phyloP scores from a whole-genome alignment of 108 stramenopile species.

The Cyclostephanos tholiformis region DNA sequence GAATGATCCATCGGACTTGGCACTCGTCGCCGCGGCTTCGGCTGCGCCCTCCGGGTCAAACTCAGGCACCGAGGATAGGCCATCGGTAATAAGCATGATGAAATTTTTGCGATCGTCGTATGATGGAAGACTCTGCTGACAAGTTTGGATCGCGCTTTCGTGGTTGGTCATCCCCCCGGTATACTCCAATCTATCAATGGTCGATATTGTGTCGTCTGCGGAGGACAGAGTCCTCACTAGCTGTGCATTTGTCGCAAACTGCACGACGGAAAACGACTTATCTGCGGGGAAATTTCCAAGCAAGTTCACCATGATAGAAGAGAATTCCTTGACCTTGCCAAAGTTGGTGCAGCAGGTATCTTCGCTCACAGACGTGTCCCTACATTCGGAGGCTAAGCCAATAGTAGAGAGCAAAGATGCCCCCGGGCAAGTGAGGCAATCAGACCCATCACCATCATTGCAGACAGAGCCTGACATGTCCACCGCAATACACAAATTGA shows the following conservation, averaged over 20 bases:
- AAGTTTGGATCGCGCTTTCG: slow-evolving; percentile 23
- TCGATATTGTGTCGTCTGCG: slow-evolving; percentile 15
- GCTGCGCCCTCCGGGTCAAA: slow-evolving; percentile 23
- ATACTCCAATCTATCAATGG: slow-evolving; percentile 17
- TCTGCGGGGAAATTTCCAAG: slow-evolving; percentile 22
- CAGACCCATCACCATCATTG: slow-evolving; percentile 11
- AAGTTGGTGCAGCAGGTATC: slow-evolving; percentile 34
- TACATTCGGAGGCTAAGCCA: slow-evolving; percentile 2
- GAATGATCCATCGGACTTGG: slow-evolving; percentile 21
- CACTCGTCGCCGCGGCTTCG: slow-evolving; percentile 16
- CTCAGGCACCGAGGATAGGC: slow-evolving; percentile 9
- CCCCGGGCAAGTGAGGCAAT: slow-evolving; percentile 18
- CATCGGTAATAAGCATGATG: slow-evolving; percentile 45
- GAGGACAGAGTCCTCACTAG: slow-evolving; percentile 1
- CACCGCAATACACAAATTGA: slow-evolving; percentile 1
- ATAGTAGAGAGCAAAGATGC: slow-evolving; percentile 5
- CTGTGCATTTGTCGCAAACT: slow-evolving; percentile 25
- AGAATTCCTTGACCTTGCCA: slow-evolving; percentile 28
- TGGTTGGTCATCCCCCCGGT: slow-evolving; percentile 35
- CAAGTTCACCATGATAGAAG: slow-evolving; percentile 14
- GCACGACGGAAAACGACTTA: slow-evolving; percentile 32
- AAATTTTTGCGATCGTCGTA: slow-evolving; percentile 22
- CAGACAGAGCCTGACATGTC: slow-evolving; percentile 28
- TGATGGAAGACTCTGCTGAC: slow-evolving; percentile 10
- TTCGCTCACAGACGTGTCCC: slow-evolving; percentile 4